phyloP scores from a whole-genome alignment of 2,329 filamentous ascomycete genomes.

The Cytospora piceae region DNA sequence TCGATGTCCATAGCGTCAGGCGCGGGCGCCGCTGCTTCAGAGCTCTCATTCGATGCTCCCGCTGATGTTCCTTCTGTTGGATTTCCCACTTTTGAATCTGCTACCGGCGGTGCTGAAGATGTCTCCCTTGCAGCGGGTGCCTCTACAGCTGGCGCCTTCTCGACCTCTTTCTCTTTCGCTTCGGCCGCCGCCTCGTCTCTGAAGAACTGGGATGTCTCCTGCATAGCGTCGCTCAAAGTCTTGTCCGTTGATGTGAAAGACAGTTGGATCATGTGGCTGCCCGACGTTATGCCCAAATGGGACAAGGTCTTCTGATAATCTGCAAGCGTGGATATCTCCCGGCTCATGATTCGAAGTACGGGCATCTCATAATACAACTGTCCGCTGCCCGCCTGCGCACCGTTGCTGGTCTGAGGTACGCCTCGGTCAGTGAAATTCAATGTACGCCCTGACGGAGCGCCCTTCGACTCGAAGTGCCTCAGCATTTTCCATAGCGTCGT shows the following conservation, averaged over 20 bases:
- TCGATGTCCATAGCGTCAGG: conserved; percentile 39
- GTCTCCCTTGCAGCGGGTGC: conserved; percentile 28
- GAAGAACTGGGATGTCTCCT: conserved; percentile 78
- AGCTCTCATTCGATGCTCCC: neutral
- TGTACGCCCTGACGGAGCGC: conserved; percentile 61
- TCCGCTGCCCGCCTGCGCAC: conserved; percentile 63
- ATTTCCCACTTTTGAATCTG: conserved; percentile 21
- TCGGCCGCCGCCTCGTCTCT: conserved; percentile 48
- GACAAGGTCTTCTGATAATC: conserved; percentile 89
- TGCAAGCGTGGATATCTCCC: conserved; percentile 74
- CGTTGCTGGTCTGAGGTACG: conserved; percentile 64
- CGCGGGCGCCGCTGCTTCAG: conserved; percentile 17
- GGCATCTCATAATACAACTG: conserved; percentile 88
- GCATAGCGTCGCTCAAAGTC: conserved; percentile 84
- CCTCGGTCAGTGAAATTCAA: conserved; percentile 86
- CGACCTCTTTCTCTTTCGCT: conserved; percentile 29
- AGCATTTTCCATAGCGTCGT: conserved; percentile 88
- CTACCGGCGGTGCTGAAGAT: conserved; percentile 9
- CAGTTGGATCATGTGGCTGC: conserved; percentile 77
- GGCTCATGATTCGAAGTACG: conserved; percentile 79
- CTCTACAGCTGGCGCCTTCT: conserved; percentile 22
- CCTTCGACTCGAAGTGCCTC: conserved; percentile 83
- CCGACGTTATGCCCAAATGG: conserved; percentile 84
- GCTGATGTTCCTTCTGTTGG: neutral
- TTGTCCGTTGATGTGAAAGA: conserved; percentile 75